Conservation (phyloP, 2,329 filamentous ascomycete species). For the Fusarium albidum region DNA sequence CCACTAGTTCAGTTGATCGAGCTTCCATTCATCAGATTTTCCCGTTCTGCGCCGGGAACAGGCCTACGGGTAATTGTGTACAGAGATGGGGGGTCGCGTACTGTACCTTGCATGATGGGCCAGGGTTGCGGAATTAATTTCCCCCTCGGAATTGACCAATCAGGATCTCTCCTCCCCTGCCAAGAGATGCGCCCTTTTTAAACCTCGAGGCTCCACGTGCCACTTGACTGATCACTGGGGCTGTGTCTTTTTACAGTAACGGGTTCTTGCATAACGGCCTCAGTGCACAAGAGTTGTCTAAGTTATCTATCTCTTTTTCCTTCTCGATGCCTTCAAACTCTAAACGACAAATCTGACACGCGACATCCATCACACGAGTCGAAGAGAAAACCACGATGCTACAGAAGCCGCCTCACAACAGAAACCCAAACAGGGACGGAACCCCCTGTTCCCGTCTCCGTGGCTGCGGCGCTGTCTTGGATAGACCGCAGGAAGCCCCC, state of each 20-base stretch:
- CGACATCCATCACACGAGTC: background rate
- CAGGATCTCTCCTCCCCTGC: slow-evolving; percentile 24
- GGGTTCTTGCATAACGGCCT: too few relatives aligned
- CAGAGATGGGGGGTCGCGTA: too few relatives aligned
- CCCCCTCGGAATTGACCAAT: slow-evolving; percentile 23
- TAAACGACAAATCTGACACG: background rate
- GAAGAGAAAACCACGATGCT: background rate
- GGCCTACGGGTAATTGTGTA: too few relatives aligned
- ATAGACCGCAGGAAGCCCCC: too few relatives aligned
- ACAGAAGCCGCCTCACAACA: background rate
- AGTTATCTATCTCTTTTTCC: background rate
- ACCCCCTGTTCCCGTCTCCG: slow-evolving; percentile 1
- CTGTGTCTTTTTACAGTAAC: too few relatives aligned
- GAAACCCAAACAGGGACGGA: background rate
- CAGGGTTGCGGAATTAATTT: slow-evolving; percentile 12
- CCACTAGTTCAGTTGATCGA: slow-evolving; percentile 6
- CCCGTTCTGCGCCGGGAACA: background rate
- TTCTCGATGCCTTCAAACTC: background rate
- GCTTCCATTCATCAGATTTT: background rate
- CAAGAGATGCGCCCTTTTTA: slow-evolving; percentile 25
- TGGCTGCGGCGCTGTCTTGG: slow-evolving; percentile 12
- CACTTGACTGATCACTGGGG: too few relatives aligned
- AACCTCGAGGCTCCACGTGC: background rate
- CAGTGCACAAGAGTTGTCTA: too few relatives aligned
- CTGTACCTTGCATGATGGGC: slow-evolving; percentile 19